Percentiles rank a stretch among this genome's conserved stretches.
Evolutionary conservation across 2,329 filamentous ascomycete species (phyloP).

Genomic region (Neurospora sp.): DNA sequence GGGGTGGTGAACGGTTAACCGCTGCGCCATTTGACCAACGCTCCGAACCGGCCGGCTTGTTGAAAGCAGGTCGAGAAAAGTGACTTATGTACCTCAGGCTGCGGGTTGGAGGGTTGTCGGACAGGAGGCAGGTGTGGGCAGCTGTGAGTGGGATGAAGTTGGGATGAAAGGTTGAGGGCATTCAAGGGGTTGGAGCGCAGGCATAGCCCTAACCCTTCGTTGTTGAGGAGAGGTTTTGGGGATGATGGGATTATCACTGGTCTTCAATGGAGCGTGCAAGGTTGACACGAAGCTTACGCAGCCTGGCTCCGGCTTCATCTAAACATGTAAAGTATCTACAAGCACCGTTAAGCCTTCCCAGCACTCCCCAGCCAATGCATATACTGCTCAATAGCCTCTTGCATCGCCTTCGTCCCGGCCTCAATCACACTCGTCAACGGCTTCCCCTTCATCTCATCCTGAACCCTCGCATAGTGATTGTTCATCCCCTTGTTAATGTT

Average conservation of each 20-base stretch:
- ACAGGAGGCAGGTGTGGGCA: background rate
- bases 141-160: background rate
- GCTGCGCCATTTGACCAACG: background rate
- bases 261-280: background rate
- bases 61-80: background rate
- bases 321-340: background rate
- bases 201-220: background rate
- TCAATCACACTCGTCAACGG: slow-evolving; percentile 39
- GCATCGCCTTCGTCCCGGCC: slow-evolving; percentile 36
- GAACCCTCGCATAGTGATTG: slow-evolving; percentile 34
- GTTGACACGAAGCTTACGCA: background rate
- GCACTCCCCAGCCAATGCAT: slow-evolving; percentile 36
- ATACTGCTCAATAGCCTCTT: slow-evolving; percentile 37
- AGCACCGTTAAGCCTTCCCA: slow-evolving; percentile 28
- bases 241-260: background rate
- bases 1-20: background rate
- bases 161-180: background rate
- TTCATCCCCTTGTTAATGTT: slow-evolving; percentile 46
- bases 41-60: background rate
- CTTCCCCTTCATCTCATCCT: slow-evolving; percentile 35
- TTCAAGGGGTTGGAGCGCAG: background rate
- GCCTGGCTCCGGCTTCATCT: background rate
- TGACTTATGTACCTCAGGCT: background rate
- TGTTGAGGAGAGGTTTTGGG: background rate
- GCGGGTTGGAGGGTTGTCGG: background rate